Evolutionary conservation across 2,329 filamentous ascomycete genomes (phyloP), one percentile per base, ranked within the genome.

Genomic region (Aspergillus calidoustus): DNA sequence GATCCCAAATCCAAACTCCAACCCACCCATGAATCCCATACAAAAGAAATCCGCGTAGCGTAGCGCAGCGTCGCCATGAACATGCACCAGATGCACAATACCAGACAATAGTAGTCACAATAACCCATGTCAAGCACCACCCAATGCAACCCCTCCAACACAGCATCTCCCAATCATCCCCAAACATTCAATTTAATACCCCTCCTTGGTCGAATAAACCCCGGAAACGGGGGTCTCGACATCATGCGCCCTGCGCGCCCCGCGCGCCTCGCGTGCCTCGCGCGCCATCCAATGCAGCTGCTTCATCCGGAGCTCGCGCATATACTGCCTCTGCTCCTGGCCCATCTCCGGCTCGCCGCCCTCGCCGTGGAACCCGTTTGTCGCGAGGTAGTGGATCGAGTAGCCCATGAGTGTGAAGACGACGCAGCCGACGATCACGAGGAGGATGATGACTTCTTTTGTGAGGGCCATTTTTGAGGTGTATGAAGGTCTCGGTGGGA

Each of bases 391-490:
- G 38, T 73, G 64, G 41, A 69, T 65, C 11, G 73, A 64, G 51
- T 72, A 75, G 7, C 73, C 73, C 31, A 71, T 60, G n/a, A 75
- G 69, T 7, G 71, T 68, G 47, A 30, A 51, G 23, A 68, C 66
- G 19, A 75, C 54, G 30, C 73, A 75, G 34, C 68, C 46, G 47
- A 54, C 51, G 22, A 65, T 49, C 46, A 65, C 57, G 53, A 59
- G 19, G 47, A 70, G 64, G 64, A 69, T 57, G 61, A 70, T 60
- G 59, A 56, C 22, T 48, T 61, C 58, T 47, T 64, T 41, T 28
- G 58, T 28, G 54, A 64, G 44, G 48, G 41, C 59, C 59, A 61
- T 61, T 31, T 22, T 19, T 19, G 19, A 19, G 19, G 19, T 19
- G 19, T 19, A 19, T 19, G 19, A 19, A 19, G 19, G 19, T 19